phyloP scores from a whole-genome alignment of 108 stramenopile species.

The Pseudonitzschia multiseries region DNA sequence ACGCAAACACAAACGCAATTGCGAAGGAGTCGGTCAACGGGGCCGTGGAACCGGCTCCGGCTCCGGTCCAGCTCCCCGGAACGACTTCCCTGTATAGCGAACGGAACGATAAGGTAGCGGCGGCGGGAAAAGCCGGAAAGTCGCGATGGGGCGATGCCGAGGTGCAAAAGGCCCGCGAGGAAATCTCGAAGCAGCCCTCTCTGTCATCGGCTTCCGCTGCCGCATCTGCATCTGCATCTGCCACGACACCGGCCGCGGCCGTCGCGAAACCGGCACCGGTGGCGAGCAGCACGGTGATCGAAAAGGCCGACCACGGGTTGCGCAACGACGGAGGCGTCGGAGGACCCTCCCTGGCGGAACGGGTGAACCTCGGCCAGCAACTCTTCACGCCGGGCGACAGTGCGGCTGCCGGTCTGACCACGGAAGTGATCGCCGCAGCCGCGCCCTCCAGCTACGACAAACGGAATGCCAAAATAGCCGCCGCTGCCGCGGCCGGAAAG shows the following conservation, averaged over 20 bases:
- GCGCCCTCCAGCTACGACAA: conserved; percentile 19
- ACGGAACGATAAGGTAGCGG: conserved; percentile 49
- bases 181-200: not conserved
- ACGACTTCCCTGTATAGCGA: conserved; percentile 8
- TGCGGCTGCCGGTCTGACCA: conserved; percentile 5
- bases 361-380: conserved; percentile 45
- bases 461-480: conserved; percentile 47
- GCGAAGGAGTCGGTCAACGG: not conserved
- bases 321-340: conserved; percentile 59
- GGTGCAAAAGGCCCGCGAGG: conserved; percentile 29
- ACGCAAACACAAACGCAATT: not conserved
- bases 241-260: no score
- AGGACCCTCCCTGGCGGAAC: conserved; percentile 51
- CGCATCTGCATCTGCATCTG: not conserved
- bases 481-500: conserved; percentile 53
- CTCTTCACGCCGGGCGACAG: conserved; percentile 3
- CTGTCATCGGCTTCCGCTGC: not conserved
- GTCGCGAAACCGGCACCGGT: no score
- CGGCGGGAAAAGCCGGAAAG: conserved; percentile 50
- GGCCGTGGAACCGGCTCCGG: not conserved
- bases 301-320: conserved; percentile 61
- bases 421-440: not conserved
- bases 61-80: not conserved
- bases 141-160: conserved; percentile 71
- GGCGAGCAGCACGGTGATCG: conserved; percentile 33